These are phyloP conservation scores for Forsythia suspensa DNA, from an alignment of 257 asterid genomes.

Conservation along the genomic window DNA sequence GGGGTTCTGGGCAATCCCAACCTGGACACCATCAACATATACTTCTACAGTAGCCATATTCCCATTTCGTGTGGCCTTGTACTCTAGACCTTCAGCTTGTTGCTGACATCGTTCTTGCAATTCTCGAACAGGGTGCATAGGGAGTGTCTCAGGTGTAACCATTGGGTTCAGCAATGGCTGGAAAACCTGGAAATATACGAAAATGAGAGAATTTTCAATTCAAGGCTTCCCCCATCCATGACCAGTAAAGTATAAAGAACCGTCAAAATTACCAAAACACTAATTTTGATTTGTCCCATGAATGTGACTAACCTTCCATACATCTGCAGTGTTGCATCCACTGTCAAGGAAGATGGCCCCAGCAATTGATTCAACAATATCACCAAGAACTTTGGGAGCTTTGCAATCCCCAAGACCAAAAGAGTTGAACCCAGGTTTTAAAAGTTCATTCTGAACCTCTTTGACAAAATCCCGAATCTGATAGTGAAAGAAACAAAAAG, in stretches of 20 bases:
- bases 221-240: neutral
- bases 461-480: slow-evolving; percentile 92
- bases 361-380: slow-evolving; percentile 95
- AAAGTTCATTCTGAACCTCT: slow-evolving; percentile 74
- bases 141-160: slow-evolving; percentile 99
- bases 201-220: slow-evolving; percentile 10
- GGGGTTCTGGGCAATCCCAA: slow-evolving; percentile 82
- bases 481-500: slow-evolving; percentile 9
- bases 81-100: slow-evolving; percentile 95
- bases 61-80: slow-evolving; percentile 80
- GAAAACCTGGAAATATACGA: slow-evolving; percentile 58
- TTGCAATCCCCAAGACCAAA: slow-evolving; percentile 98
- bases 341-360: slow-evolving; percentile 96
- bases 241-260: slow-evolving; percentile 2
- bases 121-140: slow-evolving; percentile 98
- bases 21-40: slow-evolving; percentile 82
- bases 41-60: slow-evolving; percentile 92
- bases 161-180: slow-evolving; percentile 90
- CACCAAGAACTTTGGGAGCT: slow-evolving; percentile 99
- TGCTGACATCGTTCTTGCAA: slow-evolving; percentile 98
- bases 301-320: slow-evolving; percentile 75
- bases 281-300: slow-evolving; percentile 10
- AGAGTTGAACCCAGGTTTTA: slow-evolving; percentile 85
- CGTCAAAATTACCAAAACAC: neutral
- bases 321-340: slow-evolving; percentile 75